These are phyloP conservation scores for Penicillium dipodomyicola DNA, from an alignment of 495 filamentous ascomycete genomes.

Conservation along the genomic window DNA sequence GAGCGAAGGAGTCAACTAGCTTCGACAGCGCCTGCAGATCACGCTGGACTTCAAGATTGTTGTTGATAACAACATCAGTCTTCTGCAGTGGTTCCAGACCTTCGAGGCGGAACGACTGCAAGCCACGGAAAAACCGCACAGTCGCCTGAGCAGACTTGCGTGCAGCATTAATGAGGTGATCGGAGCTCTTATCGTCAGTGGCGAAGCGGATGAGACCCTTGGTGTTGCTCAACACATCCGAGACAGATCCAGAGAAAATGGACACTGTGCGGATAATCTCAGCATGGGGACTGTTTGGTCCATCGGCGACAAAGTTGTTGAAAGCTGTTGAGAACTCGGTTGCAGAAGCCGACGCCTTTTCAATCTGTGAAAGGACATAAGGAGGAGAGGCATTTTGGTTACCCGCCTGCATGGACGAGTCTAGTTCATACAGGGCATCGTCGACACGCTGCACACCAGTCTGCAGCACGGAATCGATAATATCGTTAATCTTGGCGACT, in stretches of 20 bases:
- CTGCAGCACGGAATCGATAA: constrained; percentile 95
- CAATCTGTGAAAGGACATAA: constrained; percentile 92
- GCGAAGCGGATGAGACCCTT: constrained; percentile 94
- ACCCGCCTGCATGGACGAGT: constrained; percentile 96
- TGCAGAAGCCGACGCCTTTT: constrained; percentile 91
- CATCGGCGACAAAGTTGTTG: constrained; percentile 97
- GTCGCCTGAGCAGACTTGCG: constrained; percentile 84
- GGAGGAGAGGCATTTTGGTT: constrained; percentile 97
- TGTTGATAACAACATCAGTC: constrained; percentile 94
- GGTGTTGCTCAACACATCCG: constrained; percentile 92
- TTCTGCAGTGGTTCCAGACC: constrained; percentile 83
- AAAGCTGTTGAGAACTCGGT: constrained; percentile 97
- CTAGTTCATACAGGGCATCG: constrained; percentile 93
- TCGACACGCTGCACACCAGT: constrained; percentile 92
- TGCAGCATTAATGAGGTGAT: constrained; percentile 75
- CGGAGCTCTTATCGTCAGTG: constrained; percentile 89
- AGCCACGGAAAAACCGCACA: constrained; percentile 90
- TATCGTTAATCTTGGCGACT: constrained; percentile 90
- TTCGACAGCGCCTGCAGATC: constrained; percentile 89
- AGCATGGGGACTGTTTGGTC: constrained; percentile 84
- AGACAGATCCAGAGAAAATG: constrained; percentile 82
- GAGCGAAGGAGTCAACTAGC: constrained; percentile 84
- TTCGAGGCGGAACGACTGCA: constrained; percentile 91
- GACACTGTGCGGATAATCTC: constrained; percentile 92
- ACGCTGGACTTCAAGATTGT: constrained; percentile 89